Evolutionary conservation across 352 stramenopile genomes (phyloP), one percentile per base, ranked within the genome.

Genomic region (Phytophthora megakarya): DNA sequence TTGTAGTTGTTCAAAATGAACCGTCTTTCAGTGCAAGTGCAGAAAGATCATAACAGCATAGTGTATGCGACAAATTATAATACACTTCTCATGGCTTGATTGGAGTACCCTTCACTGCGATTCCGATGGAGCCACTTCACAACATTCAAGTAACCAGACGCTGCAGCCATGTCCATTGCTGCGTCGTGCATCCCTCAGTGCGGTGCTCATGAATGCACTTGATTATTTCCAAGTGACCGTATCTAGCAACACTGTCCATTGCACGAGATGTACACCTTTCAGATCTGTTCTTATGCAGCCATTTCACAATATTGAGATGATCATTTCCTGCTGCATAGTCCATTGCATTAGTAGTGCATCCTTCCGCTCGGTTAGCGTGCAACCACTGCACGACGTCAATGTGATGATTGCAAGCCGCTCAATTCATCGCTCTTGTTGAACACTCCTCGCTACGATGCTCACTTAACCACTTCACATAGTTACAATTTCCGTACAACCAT

Each of bases 31-130:
- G 25, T 72, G 44, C 19, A 35, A 19, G 28, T 73, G 59, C n/a
- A 73, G 26, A 23, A 52, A 73, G n/a, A 65, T 0, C n/a, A 58
- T 19, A 4, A 73, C 58, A 5, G 64, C 51, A 4, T 67, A 65
- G 18, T 67, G 56, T 6, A 13, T 21, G 10, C 18, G 10, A 6
- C 19, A 10, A 21, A 57, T 39, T 1, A 49, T n/a, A n/a, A n/a
- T n/a, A n/a, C n/a, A n/a, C n/a, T n/a, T n/a, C n/a, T n/a, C 63
- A 6, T 18, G 33, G 6, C 22, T 19, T 2, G 19, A n/a, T n/a
- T 42, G 13, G 57, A 58, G 38, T 57, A 59, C 4, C 56, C 42
- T 49, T 67, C 56, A 15, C 5, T 26, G 18, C 56, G 50, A 25
- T 60, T 52, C 37, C 32, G 21, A 6, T 54, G n/a, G 5, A 71